A percentile compares a stretch with the other conserved stretches of the same genome.
Conservation (phyloP, 257 asterid genomes). For the Capsicum pubescens region DNA sequence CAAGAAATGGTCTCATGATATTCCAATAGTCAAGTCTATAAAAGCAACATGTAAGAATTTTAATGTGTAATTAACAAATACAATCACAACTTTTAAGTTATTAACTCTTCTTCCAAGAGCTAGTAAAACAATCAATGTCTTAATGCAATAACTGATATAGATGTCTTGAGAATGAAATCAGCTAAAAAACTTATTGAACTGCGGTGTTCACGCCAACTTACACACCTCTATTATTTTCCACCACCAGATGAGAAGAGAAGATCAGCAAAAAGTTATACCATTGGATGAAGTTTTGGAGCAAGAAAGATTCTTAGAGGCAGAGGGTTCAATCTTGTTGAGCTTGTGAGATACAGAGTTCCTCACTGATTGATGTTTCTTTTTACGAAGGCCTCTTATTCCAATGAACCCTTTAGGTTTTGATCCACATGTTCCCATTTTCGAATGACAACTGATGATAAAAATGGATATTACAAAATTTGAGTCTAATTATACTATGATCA, state of each 20-base stretch:
- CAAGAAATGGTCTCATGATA: background rate
- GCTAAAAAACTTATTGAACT: too few relatives aligned
- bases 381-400: conserved; percentile 46
- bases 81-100: background rate
- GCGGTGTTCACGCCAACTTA: background rate
- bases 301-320: conserved; percentile 56
- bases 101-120: background rate
- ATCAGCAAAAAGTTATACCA: conserved; percentile 46
- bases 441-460: background rate
- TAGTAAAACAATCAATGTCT: background rate
- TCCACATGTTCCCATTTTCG: conserved; percentile 69
- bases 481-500: background rate
- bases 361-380: conserved; percentile 42
- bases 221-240: background rate
- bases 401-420: conserved; percentile 74
- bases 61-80: background rate
- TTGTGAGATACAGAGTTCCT: conserved; percentile 44
- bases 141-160: background rate
- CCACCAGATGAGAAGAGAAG: background rate
- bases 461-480: background rate
- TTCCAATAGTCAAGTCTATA: background rate
- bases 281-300: conserved; percentile 70
- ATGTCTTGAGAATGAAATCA: background rate
- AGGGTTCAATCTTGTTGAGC: conserved; percentile 70
- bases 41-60: background rate